Evolutionary conservation across 257 asterid species (phyloP).

Genomic region (Solanum tarapatanum): DNA sequence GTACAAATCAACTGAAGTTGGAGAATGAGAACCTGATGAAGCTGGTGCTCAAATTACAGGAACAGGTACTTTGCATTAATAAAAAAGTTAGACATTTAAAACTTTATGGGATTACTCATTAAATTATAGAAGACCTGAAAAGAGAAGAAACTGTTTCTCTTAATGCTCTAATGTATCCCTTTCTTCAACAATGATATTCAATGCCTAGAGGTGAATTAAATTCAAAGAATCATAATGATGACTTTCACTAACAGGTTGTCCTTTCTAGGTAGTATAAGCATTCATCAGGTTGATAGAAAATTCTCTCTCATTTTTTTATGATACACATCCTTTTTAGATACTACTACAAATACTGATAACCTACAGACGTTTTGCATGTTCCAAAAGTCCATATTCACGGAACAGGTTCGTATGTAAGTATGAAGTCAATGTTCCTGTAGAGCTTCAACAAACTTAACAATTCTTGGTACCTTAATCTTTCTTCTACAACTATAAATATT

Average conservation of each 20-base stretch:
- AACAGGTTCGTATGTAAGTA: neutral
- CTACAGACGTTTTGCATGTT: neutral
- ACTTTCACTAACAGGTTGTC: neutral
- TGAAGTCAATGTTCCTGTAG: neutral
- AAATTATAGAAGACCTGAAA: neutral
- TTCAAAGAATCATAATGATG: neutral
- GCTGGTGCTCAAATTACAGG: conserved; percentile 41
- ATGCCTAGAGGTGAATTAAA: neutral
- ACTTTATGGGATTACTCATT: neutral
- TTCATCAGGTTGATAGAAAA: neutral
- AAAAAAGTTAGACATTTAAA: neutral
- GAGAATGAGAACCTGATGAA: conserved; percentile 59
- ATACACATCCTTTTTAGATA: neutral
- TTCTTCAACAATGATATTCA: neutral
- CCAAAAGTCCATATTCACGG: neutral
- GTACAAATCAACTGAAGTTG: conserved; percentile 27
- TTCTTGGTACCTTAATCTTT: neutral
- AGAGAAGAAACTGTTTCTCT: neutral
- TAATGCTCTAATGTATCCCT: neutral
- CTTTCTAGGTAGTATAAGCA: neutral
- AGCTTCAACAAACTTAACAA: neutral
- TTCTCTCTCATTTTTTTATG: neutral
- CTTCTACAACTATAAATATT: neutral
- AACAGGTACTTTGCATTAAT: conserved; percentile 30
- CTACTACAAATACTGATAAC: neutral